Evolutionary conservation across 139 green algal species (phyloP).

Genomic region (Asterochloris sp.): DNA sequence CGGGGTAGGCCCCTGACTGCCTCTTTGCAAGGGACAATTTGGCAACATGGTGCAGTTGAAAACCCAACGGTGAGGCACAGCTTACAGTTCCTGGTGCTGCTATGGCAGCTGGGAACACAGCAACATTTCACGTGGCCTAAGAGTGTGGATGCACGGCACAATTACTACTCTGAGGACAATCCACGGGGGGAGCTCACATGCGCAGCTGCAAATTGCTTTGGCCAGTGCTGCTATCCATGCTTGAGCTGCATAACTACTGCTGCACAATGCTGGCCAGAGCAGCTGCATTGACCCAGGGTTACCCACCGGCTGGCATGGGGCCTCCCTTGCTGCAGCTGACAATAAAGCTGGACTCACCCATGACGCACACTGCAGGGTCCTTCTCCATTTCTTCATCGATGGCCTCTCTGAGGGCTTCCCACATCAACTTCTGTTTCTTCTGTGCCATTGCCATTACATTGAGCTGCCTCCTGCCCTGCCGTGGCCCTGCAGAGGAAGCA

Average conservation of each 20-base stretch:
- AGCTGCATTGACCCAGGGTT: not conserved
- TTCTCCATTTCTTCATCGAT: constrained; percentile 95
- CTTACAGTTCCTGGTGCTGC: no score
- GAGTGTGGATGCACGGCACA: no score
- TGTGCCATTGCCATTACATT: not conserved
- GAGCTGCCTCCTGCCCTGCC: not conserved
- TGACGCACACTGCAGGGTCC: constrained; percentile 86
- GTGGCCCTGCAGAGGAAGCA: no score
- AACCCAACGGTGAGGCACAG: no score
- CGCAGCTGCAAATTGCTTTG: no score
- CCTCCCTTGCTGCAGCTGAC: not conserved
- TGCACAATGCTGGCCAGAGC: not conserved
- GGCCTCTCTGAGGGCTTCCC: constrained; percentile 86
- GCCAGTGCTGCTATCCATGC: not conserved
- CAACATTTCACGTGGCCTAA: no score
- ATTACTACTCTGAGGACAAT: no score
- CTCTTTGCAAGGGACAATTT: no score
- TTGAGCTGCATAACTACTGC: not conserved
- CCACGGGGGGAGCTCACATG: no score
- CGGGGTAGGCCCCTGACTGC: no score
- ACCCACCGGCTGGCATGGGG: not conserved
- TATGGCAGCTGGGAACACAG: no score
- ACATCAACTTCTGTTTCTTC: constrained; percentile 86
- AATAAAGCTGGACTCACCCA: constrained; percentile 52
- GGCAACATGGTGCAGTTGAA: no score